Evolutionary conservation across 148 eudicot species (phyloP).

Genomic region (Fagopyrum esculentum): DNA sequence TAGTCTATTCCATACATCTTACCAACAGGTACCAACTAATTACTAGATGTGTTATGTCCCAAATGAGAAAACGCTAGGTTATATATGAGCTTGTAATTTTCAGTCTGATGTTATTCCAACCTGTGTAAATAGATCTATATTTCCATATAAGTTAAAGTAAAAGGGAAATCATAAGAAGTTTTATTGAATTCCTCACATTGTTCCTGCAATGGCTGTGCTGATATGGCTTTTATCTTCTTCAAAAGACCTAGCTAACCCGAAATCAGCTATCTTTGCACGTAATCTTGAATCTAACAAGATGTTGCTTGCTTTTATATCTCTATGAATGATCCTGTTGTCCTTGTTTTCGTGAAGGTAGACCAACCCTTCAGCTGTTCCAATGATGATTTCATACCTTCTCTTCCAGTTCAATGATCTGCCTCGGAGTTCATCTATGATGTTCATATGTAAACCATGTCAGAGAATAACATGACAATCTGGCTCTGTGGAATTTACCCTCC

Average conservation of each 20-base stretch:
- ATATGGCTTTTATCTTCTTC: slow-evolving; percentile 51
- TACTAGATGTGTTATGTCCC: not conserved
- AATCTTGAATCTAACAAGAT: slow-evolving; percentile 48
- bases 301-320: slow-evolving; percentile 62
- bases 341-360: slow-evolving; percentile 54
- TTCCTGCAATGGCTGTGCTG: slow-evolving; percentile 58
- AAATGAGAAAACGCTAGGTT: not conserved
- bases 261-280: slow-evolving; percentile 49
- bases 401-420: slow-evolving; percentile 43
- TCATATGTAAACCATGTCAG: not conserved
- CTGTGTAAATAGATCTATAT: not conserved
- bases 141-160: not conserved
- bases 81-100: not conserved
- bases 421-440: slow-evolving; percentile 31
- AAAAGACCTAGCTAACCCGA: slow-evolving; percentile 55
- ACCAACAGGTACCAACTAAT: not conserved
- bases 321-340: slow-evolving; percentile 41
- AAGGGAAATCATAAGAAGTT: not conserved
- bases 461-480: not conserved
- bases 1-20: not conserved
- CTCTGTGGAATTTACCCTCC: not conserved
- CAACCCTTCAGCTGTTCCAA: slow-evolving; percentile 45
- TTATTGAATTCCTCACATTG: slow-evolving; percentile 30
- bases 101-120: not conserved
- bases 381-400: slow-evolving; percentile 39